Percentiles rank a stretch among this genome's conserved stretches.
Evolutionary conservation across 257 asterid genomes (phyloP).

Genomic region (Jacaranda mimosifolia): DNA sequence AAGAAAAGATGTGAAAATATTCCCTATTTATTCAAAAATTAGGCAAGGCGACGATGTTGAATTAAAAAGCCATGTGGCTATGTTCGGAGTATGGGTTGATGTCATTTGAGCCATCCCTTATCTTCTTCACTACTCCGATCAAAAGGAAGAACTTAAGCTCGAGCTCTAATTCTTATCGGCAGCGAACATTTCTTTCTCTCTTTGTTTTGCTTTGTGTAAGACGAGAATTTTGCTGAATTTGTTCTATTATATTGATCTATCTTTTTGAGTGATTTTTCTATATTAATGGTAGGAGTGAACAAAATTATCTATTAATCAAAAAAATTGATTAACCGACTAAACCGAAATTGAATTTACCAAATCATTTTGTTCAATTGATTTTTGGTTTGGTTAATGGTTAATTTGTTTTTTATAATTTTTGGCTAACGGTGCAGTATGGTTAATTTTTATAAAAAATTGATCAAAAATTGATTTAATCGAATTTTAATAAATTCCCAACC

Average conservation of each 20-base stretch:
- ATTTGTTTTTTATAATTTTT: no score
- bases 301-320: no score
- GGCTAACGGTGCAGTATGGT: no score
- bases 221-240: not conserved
- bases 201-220: not conserved
- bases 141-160: constrained; percentile 67
- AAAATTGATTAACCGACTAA: no score
- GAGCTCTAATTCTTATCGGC: constrained; percentile 45
- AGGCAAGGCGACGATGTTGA: constrained; percentile 78
- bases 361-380: no score
- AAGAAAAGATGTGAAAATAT: not conserved
- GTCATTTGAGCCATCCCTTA: constrained; percentile 80
- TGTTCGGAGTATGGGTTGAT: constrained; percentile 87
- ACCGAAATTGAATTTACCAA: no score
- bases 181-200: not conserved
- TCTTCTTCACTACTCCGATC: constrained; percentile 75
- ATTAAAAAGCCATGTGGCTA: constrained; percentile 73
- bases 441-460: no score
- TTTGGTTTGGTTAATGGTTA: no score
- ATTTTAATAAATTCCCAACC: no score
- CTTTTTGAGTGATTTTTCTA: not conserved
- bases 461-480: no score
- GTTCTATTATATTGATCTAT: not conserved
- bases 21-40: not conserved
- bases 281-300: no score